phyloP scores from a whole-genome alignment of 345 rosid genomes.

The Cochlearia excelsa region DNA sequence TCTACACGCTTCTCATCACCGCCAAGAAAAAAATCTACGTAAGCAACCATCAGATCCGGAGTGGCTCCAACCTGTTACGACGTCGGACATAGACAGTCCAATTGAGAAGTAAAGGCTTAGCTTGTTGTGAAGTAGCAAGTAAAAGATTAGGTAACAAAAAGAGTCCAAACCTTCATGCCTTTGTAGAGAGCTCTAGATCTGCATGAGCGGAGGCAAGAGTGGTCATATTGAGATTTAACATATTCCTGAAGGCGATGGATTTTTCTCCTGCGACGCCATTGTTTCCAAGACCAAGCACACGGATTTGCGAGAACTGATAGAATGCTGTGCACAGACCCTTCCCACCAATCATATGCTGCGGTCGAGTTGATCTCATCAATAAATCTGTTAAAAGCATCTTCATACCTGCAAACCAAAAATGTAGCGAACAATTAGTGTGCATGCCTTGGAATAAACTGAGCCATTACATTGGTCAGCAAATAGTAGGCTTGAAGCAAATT shows the following conservation, averaged over 20 bases:
- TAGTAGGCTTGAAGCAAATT: background rate
- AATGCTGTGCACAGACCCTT: constrained; percentile 95
- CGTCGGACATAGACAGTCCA: constrained; percentile 18
- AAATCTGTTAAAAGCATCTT: constrained; percentile 95
- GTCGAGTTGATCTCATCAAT: constrained; percentile 95
- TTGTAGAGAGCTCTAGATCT: constrained; percentile 96
- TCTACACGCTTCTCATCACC: constrained; percentile 98
- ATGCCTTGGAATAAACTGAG: constrained; percentile 7
- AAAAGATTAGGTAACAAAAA: constrained; percentile 10
- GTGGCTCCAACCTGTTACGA: constrained; percentile 87
- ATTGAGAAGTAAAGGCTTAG: constrained; percentile 2
- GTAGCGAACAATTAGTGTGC: constrained; percentile 7
- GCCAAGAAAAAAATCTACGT: constrained; percentile 91
- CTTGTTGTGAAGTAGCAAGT: constrained; percentile 9
- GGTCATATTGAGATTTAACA: constrained; percentile 96
- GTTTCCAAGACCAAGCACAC: constrained; percentile 99
- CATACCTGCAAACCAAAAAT: constrained; percentile 60
- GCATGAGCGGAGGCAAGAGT: constrained; percentile 98
- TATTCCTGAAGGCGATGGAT: constrained; percentile 91
- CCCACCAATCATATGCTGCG: constrained; percentile 99
- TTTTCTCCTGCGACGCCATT: constrained; percentile 86
- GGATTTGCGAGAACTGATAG: constrained; percentile 90
- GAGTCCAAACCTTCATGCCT: constrained; percentile 85
- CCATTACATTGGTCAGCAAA: constrained; percentile 9
- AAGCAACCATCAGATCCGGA: constrained; percentile 92